Evolutionary conservation across 371 early-diverging fungal species (phyloP).

Genomic region (Haplosporangium sp.): DNA sequence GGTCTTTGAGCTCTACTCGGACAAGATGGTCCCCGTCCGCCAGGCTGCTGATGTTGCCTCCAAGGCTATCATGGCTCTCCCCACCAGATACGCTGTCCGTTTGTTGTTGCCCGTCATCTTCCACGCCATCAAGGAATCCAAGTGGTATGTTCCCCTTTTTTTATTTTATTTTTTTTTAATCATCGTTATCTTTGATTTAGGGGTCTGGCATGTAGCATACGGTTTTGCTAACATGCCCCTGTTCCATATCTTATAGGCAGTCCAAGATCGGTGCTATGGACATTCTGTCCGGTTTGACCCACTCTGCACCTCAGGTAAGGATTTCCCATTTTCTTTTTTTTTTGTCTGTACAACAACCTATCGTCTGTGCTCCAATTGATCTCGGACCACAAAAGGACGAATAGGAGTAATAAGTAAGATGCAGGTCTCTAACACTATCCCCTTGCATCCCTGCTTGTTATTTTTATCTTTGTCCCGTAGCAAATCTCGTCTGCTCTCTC

Average conservation of each 20-base stretch:
- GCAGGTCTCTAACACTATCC: too few species aligned
- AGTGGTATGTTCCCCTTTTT: conserved; percentile 57
- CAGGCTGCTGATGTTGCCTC: conserved; percentile 63
- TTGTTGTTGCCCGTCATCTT: conserved; percentile 65
- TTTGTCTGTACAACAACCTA: too few species aligned
- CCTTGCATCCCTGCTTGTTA: too few species aligned
- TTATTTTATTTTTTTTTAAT: background rate
- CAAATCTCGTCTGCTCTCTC: conserved; percentile 74
- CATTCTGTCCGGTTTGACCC: conserved; percentile 58
- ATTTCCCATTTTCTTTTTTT: conserved; percentile 2
- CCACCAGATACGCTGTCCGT: conserved; percentile 58
- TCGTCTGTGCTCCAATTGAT: too few species aligned
- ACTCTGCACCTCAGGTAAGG: conserved; percentile 48
- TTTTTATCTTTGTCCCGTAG: conserved; percentile 5
- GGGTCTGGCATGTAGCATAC: background rate
- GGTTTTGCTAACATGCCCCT: background rate
- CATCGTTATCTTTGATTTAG: background rate
- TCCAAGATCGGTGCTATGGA: conserved; percentile 65
- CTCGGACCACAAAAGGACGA: background rate
- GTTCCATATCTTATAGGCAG: conserved; percentile 45
- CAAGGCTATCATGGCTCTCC: conserved; percentile 58
- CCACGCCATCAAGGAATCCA: conserved; percentile 66
- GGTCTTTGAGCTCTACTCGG: conserved; percentile 63
- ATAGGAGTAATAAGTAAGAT: too few species aligned
- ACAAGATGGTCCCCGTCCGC: conserved; percentile 66